Conservation (phyloP, 148 eudicot genomes). For the Suaeda aralocaspica region DNA sequence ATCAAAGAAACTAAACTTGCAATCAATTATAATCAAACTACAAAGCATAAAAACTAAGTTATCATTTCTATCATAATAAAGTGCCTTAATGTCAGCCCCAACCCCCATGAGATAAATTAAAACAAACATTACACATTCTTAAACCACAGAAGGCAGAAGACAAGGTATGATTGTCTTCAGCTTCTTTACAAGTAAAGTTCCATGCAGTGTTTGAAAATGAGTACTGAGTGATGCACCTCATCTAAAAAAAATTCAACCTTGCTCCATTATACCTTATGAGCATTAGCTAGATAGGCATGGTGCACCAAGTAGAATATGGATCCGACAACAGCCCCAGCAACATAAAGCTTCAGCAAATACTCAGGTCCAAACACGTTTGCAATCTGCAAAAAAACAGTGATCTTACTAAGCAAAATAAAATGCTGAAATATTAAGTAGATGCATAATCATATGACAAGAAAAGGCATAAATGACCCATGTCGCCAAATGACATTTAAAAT, state of each 20-base stretch:
- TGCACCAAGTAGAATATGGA: conserved; percentile 73
- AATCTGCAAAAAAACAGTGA: conserved; percentile 43
- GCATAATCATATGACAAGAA: background rate
- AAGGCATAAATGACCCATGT: background rate
- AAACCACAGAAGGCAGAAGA: background rate
- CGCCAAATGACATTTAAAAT: background rate
- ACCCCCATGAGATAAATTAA: background rate
- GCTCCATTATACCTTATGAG: conserved; percentile 43
- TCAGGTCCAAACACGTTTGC: conserved; percentile 64
- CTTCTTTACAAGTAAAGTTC: background rate
- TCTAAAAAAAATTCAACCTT: background rate
- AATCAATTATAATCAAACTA: background rate
- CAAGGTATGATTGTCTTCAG: background rate
- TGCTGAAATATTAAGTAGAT: background rate
- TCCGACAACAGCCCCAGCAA: conserved; percentile 78
- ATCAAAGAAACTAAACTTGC: background rate
- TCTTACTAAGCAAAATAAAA: conserved; percentile 7
- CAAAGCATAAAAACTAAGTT: background rate
- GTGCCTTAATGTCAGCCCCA: background rate
- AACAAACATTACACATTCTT: background rate
- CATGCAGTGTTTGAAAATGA: background rate
- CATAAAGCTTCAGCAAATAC: conserved; percentile 66
- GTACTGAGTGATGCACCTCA: conserved; percentile 3
- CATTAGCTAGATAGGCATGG: conserved; percentile 44
- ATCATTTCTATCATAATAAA: too few relatives aligned